Evolutionary conservation across 768 basidiomycete genomes (phyloP).

Genomic region (Candolleomyces eurysporus): DNA sequence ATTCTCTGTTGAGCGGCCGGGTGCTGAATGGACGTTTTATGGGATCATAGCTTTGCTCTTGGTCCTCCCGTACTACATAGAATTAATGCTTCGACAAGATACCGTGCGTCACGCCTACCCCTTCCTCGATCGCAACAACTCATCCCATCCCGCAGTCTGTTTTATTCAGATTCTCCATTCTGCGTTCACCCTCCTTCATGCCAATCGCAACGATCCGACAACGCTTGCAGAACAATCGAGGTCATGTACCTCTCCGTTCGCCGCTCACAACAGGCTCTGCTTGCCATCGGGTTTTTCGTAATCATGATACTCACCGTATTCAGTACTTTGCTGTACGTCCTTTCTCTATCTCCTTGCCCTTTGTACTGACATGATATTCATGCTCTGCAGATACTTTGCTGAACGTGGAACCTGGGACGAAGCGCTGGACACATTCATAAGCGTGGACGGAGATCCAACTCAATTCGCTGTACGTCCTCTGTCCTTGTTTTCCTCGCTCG

Average conservation of each 20-base stretch:
- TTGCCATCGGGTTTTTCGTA: slow-evolving; percentile 88
- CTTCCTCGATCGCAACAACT: not conserved
- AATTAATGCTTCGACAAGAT: slow-evolving; percentile 79
- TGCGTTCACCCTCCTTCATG: slow-evolving; percentile 28
- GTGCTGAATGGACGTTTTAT: slow-evolving; percentile 48
- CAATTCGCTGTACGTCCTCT: slow-evolving; percentile 61
- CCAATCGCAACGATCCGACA: not conserved
- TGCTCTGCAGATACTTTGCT: slow-evolving; percentile 66
- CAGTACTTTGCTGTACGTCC: slow-evolving; percentile 73
- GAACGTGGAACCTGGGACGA: slow-evolving; percentile 90
- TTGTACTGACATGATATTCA: not conserved
- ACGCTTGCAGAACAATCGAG: slow-evolving; percentile 65
- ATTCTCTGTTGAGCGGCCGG: not conserved
- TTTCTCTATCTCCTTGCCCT: not conserved
- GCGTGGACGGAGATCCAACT: slow-evolving; percentile 79
- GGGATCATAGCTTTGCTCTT: slow-evolving; percentile 84
- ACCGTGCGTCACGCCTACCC: slow-evolving; percentile 38
- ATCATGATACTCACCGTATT: slow-evolving; percentile 85
- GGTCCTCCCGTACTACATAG: slow-evolving; percentile 87
- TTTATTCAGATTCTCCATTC: slow-evolving; percentile 86
- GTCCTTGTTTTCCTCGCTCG: no score
- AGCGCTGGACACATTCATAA: slow-evolving; percentile 74
- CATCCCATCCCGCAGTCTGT: slow-evolving; percentile 40
- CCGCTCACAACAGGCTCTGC: slow-evolving; percentile 80
- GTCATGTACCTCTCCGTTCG: slow-evolving; percentile 91